Evolutionary conservation across 2,329 filamentous ascomycete genomes (phyloP).

Genomic region (Hymenoscyphus albidus): DNA sequence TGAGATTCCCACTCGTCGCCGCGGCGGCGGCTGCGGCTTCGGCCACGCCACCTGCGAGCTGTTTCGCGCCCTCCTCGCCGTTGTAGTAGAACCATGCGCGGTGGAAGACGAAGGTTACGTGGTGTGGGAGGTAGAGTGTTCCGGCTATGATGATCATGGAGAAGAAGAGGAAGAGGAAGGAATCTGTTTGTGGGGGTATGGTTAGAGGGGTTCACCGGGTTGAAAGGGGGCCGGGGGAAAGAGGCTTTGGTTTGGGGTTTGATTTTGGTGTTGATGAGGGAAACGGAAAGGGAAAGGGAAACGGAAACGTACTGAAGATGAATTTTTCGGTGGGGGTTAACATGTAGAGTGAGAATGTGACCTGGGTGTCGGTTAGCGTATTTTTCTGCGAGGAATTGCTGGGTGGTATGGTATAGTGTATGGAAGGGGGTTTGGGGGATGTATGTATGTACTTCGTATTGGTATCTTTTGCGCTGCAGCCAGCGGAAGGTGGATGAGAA

Average conservation of each 20-base stretch:
- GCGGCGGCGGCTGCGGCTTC: slow-evolving; percentile 22
- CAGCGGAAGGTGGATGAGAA: slow-evolving; percentile 61
- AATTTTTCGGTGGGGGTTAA: slow-evolving; percentile 94
- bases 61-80: slow-evolving; percentile 61
- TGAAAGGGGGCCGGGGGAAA: not conserved
- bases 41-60: slow-evolving; percentile 15
- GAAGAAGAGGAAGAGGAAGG: slow-evolving; percentile 84
- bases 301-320: slow-evolving; percentile 74
- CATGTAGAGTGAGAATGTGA: slow-evolving; percentile 96
- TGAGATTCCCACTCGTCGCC: slow-evolving; percentile 17
- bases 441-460: slow-evolving; percentile 62
- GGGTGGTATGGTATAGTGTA: not conserved
- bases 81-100: slow-evolving; percentile 94
- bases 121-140: slow-evolving; percentile 89
- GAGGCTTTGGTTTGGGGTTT: not conserved
- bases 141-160: slow-evolving; percentile 82
- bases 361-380: slow-evolving; percentile 74
- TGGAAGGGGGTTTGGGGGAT: not conserved
- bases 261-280: not conserved
- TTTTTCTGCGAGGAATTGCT: not conserved
- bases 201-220: not conserved
- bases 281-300: not conserved
- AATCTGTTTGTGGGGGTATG: slow-evolving; percentile 55
- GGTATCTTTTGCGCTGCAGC: slow-evolving; percentile 93
- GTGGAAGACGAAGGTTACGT: slow-evolving; percentile 75